These are phyloP conservation scores for Capsicum chinense DNA, from an alignment of 257 asterid genomes.

Conservation along the genomic window DNA sequence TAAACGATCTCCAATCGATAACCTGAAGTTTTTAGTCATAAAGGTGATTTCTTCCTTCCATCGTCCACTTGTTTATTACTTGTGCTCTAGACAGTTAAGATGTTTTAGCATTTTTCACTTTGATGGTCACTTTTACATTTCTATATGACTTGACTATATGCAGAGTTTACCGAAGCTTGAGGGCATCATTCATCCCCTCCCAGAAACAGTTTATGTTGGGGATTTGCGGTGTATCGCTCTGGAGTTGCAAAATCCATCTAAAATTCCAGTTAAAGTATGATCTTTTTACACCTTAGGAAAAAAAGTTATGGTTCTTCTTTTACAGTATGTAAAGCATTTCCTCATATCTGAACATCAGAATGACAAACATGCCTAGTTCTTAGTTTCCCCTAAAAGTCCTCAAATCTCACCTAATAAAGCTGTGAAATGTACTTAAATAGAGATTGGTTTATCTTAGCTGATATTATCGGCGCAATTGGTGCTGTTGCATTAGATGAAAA, in stretches of 20 bases:
- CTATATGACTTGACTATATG: conserved; percentile 42
- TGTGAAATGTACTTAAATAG: neutral
- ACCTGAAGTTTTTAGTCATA: conserved; percentile 80
- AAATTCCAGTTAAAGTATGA: conserved; percentile 76
- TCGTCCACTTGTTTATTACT: neutral
- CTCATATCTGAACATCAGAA: neutral
- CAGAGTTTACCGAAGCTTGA: conserved; percentile 94
- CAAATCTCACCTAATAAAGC: neutral
- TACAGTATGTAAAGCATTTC: conserved; percentile 11
- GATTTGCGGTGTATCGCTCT: conserved; percentile 75
- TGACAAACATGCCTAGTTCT: neutral
- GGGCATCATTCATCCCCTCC: conserved; percentile 68
- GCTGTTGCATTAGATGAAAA: conserved; percentile 16
- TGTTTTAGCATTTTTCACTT: conserved; percentile 14
- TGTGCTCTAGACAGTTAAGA: conserved; percentile 16
- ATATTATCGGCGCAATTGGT: neutral
- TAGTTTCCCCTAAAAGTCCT: neutral
- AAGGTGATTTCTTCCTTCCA: conserved; percentile 53
- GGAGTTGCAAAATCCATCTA: conserved; percentile 86
- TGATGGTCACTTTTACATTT: conserved; percentile 27
- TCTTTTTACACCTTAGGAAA: neutral
- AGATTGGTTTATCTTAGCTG: conserved; percentile 14
- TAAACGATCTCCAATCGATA: conserved; percentile 52
- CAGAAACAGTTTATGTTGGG: conserved; percentile 74
- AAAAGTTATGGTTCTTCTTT: neutral